Base-by-base conservation (phyloP, 306 rosid species). In the Lotus japonicus region DNA sequence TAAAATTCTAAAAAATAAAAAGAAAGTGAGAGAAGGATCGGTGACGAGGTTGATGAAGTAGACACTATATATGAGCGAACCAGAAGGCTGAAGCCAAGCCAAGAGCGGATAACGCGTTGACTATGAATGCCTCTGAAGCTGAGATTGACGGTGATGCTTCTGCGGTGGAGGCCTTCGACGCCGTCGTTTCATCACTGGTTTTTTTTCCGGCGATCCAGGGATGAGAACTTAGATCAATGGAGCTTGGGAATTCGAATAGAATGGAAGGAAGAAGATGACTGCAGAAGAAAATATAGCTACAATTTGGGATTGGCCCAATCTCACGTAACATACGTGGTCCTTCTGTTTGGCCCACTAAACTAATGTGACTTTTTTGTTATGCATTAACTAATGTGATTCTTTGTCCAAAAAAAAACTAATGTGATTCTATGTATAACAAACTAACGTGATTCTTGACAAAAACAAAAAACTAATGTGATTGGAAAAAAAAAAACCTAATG, bases 11-110 rank as follows among this genome's bases (percentile, higher is more conserved):
- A n/a, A n/a, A n/a, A n/a, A n/a, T n/a, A 78, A 9, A 55, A 78
- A 78, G 21, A 82, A 63, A 23, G 86, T 78, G 59, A 21, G 68
- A 70, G 83, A 82, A 52, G 83, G 78, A 44, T 78, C 56, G 6
- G 75, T 45, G 6, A 82, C 45, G 21, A 82, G 78, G 28, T 74
- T 4, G 59, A 70, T 15, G 48, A 75, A 74, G 70, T 58, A 82
- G 43, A 63, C 1, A 28, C 12, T 64, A 23, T n/a, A n/a, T n/a
- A n/a, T 45, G 19, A 11, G 83, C 73, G 1, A 65, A 5, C n/a
- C 11, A 78, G 21, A 78, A 52, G 3, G 86, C 42, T 17, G 52
- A 19, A 50, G 19, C 72, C 45, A 82, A 49, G 9, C 75, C 80
- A 8, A 70, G 4, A 7, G 13, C 73, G 17, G 72, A 70, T 9